Base-by-base conservation (phyloP, 805 yeast species). In the Cyberlindnera nakhonratchasimensis region DNA sequence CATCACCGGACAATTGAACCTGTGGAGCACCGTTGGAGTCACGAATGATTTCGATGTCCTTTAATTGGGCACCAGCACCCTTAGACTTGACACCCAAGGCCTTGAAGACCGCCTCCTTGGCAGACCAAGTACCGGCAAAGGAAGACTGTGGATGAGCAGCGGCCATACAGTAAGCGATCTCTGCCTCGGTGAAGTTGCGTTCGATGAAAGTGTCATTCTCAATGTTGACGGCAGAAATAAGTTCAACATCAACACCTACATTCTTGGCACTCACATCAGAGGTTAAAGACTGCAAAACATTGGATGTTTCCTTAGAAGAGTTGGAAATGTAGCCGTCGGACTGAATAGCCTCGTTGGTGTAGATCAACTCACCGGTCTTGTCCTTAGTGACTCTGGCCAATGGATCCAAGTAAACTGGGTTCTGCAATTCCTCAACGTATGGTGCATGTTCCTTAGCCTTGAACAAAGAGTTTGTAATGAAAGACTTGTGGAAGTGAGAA, bases 101-200 rank as follows among this genome's bases (percentile, higher is more conserved):
- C 72, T 93, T 93, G 82, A 93, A 93, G 26, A 90, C 97, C 32
- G 99, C 99, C 71, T 93, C 99, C 70, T 93, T 93, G 34, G 99
- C 99, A 23, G 96, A 87, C 99, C 99, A 93, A 33, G 95, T 85
- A 36, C 99, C 99, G 21, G 99, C 89, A 67, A 77, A 93, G 4
- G 97, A 87, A 12, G 98, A 87, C 59, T 80, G 85, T 39, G 93
- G 86, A 52, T 75, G 74, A 32, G 97, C 73, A 24, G 96, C 80
- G 25, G 70, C 61, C 46, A 65, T 53, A 65, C 97, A 89, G 74
- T 93, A 93, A 26, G 69, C 71, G 53, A 82, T 81, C 72, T 93
- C 99, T 14, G 66, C 71, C 7, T 62, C 70, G 34, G 98, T 90
- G 75, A 90, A 93, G 74, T 93, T 93, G 62, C 98, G 80, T 66